Base-by-base conservation (phyloP, 345 rosid species). In the Brassica nigra region DNA sequence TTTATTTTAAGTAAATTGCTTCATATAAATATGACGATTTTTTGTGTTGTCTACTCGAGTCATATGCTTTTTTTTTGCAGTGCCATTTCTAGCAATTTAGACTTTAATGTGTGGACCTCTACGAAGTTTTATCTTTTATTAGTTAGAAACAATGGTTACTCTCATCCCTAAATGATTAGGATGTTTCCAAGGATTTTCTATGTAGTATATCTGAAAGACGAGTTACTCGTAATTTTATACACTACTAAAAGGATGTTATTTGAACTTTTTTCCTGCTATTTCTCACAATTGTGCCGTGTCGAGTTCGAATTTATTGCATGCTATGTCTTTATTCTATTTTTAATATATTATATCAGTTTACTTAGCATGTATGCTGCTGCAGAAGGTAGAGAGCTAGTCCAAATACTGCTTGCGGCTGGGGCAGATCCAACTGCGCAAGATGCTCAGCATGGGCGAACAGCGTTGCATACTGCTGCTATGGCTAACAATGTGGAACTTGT, bases 351-450 rank as follows among this genome's bases (percentile, higher is more conserved):
- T 18, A 74, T 44, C 66, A 54, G 29, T 65, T 75, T 63, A 75
- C 63, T 16, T 77, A 65, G 30, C 79, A 30, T 78, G 74, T 80
- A 58, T 74, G 63, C 71, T 77, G 62, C 83, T 86, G 87, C 77
- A 95, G 99, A 95, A 88, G 97, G 99, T 47, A 93, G 98, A 84
- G 88, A 93, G 73, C 80, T 93, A 82, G 99, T 91, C 82, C 88
- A 86, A 67, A 68, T 90, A 77, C 80, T 95, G 87, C 95, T 95
- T 73, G 89, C 89, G 71, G 96, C 97, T 79, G 99, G 98, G 67
- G 99, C 99, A 34, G 93, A 91, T 84, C 91, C 92, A 71, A 89
- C 90, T 68, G 90, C 93, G 63, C 96, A 90, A 85, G 99, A 95
- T 88, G 16, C 89, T 66, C 91, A 88, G 83, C 88, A 93, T 78